Evolutionary conservation across 306 rosid species (phyloP), one percentile per base, ranked within the genome.

Genomic region (Echinosophora koreensis): DNA sequence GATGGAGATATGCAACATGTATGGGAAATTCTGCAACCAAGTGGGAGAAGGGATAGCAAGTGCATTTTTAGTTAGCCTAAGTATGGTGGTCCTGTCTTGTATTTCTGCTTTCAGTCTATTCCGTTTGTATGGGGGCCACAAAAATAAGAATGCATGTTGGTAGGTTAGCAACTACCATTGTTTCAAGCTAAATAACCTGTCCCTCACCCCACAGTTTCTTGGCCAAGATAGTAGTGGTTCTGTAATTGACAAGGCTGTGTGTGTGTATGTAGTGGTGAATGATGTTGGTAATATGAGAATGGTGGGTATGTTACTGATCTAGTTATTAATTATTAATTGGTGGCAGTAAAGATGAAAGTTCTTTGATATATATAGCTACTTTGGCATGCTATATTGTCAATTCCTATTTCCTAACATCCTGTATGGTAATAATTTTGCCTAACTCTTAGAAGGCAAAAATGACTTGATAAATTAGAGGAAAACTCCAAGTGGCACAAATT

Each of bases 81-180:
- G 89, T 64, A 86, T 83, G 84, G 93, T 95, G 61, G 58, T 80
- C 35, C 42, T 92, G 11, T 92, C 98, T 39, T 86, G 88, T 59
- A 82, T 95, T 58, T 95, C 97, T 71, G 96, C 97, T 58, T 95
- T 90, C 82, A 87, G 86, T 64, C 97, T 95, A 68, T 95, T 95
- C 80, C 97, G 96, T 63, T 82, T 92, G 84, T 95, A 92, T 67
- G 93, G 91, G 4, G 81, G 80, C 34, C 74, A 79, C 86, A 92
- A 87, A 69, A 55, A 28, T 32, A 87, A 84, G 84, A 85, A 49
- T 71, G 59, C 84, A 16, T 12, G 66, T 32, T 85, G 90, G 87
- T 90, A 85, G 86, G 50, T 67, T 73, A 32, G 44, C 46, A 50
- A 39, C 51, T 18, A 34, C 44, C 67, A 12, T 32, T 8, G 47